phyloP scores from a whole-genome alignment of 768 basidiomycete genomes.

The Tricholoma matsutake region DNA sequence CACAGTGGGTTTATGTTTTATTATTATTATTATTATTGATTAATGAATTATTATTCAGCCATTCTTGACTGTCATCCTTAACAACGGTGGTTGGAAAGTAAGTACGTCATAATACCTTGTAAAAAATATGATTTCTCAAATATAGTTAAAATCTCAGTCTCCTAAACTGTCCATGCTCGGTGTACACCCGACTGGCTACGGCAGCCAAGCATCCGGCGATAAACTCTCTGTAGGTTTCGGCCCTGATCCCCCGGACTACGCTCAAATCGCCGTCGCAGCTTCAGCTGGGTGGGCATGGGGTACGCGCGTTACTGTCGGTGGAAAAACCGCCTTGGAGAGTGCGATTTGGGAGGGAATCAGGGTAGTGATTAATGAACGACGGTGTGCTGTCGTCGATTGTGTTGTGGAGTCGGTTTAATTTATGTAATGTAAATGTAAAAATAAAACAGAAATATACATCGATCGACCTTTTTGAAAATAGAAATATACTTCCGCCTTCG shows the following conservation, averaged over 20 bases:
- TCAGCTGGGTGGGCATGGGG: slow-evolving; percentile 68
- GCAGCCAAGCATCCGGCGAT: slow-evolving; percentile 41
- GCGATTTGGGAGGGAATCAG: slow-evolving; percentile 48
- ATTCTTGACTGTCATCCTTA: slow-evolving; percentile 66
- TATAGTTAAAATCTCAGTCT: too few relatives aligned
- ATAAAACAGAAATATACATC: too few relatives aligned
- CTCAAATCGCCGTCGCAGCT: slow-evolving; percentile 62
- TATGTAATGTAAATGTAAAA: too few relatives aligned
- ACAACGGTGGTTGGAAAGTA: slow-evolving; percentile 70
- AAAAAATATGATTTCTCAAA: too few relatives aligned
- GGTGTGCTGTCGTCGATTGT: slow-evolving; percentile 68
- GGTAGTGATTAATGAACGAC: slow-evolving; percentile 52
- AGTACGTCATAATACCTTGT: slow-evolving; percentile 8
- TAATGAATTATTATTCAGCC: too few relatives aligned
- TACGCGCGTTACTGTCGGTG: slow-evolving; percentile 28
- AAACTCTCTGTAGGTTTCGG: slow-evolving; percentile 64
- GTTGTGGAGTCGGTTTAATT: not conserved
- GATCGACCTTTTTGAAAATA: not conserved
- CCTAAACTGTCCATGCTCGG: slow-evolving; percentile 64
- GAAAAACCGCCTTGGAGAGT: slow-evolving; percentile 27
- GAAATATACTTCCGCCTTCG: not conserved
- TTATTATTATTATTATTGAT: too few relatives aligned
- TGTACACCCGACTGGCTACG: slow-evolving; percentile 58
- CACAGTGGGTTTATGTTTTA: slow-evolving; percentile 48
- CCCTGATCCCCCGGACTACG: slow-evolving; percentile 56